These are phyloP conservation scores for Penicillium crystallinum DNA, from an alignment of 495 filamentous ascomycete species.

Conservation along the genomic window DNA sequence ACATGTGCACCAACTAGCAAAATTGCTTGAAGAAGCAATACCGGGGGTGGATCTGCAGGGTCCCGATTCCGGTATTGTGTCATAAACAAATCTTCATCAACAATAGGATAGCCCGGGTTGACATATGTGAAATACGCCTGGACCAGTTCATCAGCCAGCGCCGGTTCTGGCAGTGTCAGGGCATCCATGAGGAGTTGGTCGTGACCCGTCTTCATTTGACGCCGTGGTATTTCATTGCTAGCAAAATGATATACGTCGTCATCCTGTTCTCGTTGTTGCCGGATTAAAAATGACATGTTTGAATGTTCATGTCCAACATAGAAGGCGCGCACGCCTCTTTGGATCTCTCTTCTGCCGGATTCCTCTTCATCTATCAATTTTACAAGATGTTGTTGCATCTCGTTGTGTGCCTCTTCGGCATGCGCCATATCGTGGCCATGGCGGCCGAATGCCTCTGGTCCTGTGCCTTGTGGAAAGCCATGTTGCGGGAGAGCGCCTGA, in stretches of 20 bases:
- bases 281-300: constrained; percentile 49
- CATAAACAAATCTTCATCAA: constrained; percentile 47
- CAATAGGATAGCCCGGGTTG: constrained; percentile 41
- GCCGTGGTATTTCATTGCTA: constrained; percentile 43
- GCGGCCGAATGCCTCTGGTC: constrained; percentile 23
- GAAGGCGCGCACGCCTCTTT: constrained; percentile 43
- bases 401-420: constrained; percentile 31
- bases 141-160: constrained; percentile 43
- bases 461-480: constrained; percentile 18
- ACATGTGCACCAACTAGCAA: constrained; percentile 44
- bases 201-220: constrained; percentile 41
- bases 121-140: constrained; percentile 44
- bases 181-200: constrained; percentile 47
- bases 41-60: constrained; percentile 39
- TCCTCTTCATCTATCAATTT: constrained; percentile 46
- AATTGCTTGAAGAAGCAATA: constrained; percentile 43
- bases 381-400: constrained; percentile 42
- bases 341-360: constrained; percentile 37
- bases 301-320: constrained; percentile 48
- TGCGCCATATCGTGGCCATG: constrained; percentile 27
- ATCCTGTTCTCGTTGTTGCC: constrained; percentile 42
- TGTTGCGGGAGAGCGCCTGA: constrained; percentile 19
- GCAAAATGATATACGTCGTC: constrained; percentile 46
- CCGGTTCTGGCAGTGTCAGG: constrained; percentile 40
- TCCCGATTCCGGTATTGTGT: constrained; percentile 45